Conservation (phyloP, 345 rosid species). For the Eucalyptus grandis region DNA sequence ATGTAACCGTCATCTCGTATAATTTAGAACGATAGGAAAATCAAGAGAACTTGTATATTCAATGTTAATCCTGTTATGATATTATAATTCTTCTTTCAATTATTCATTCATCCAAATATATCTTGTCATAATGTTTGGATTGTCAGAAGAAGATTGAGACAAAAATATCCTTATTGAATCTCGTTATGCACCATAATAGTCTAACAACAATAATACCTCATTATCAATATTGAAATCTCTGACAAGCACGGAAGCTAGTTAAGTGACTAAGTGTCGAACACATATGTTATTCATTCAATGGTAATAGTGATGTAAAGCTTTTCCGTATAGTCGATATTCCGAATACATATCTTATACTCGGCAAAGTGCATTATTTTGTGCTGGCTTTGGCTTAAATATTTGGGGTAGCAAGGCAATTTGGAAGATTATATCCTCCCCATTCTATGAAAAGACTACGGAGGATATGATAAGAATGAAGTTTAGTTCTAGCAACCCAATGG, state of each 20-base stretch:
- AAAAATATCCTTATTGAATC: neutral
- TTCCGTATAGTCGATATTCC: rapidly evolving
- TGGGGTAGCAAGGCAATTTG: neutral
- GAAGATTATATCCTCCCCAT: neutral
- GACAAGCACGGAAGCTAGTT: no score
- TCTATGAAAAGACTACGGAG: neutral
- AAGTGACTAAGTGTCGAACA: no score
- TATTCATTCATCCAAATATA: neutral
- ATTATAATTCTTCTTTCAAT: neutral
- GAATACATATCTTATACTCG: neutral
- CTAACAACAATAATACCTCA: neutral
- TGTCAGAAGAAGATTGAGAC: neutral
- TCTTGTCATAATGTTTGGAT: neutral
- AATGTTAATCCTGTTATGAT: neutral
- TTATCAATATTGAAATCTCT: neutral
- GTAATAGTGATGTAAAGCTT: neutral
- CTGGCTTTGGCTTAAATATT: neutral
- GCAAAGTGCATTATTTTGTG: neutral
- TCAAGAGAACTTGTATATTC: neutral
- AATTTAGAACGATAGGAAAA: neutral
- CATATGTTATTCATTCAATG: neutral
- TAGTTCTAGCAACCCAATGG: neutral
- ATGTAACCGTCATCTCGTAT: neutral
- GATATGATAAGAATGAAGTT: neutral
- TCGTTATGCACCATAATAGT: neutral